Percentiles rank a stretch among this genome's conserved stretches.
These are phyloP conservation scores for Oidium heveae DNA, from an alignment of 2,329 filamentous ascomycete genomes.

Conservation along the genomic window DNA sequence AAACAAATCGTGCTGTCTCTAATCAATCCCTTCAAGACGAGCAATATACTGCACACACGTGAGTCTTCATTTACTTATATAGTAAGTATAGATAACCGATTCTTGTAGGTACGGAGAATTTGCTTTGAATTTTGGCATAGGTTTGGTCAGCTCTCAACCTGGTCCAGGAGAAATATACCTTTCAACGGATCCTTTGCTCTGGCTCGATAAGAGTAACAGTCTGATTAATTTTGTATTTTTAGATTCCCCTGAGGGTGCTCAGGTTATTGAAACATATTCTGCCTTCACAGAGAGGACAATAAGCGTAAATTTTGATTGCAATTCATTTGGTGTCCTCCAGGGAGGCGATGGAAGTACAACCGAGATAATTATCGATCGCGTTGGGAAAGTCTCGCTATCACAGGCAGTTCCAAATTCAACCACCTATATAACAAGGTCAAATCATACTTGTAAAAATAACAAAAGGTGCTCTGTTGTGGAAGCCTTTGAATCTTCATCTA, in stretches of 20 bases:
- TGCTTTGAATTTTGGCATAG: conserved; percentile 12
- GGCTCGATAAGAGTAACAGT: conserved; percentile 2
- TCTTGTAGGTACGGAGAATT: conserved; percentile 17
- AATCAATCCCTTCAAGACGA: conserved; percentile 12
- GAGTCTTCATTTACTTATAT: not conserved
- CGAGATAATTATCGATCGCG: conserved; percentile 12
- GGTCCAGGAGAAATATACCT: conserved; percentile 8
- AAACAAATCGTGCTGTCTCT: conserved; percentile 8
- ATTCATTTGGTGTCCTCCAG: conserved; percentile 11
- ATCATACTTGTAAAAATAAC: conserved; percentile 4
- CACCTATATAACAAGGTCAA: conserved; percentile 16
- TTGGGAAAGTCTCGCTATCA: conserved; percentile 7
- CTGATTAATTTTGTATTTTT: conserved; percentile 17
- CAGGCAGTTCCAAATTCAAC: conserved; percentile 14
- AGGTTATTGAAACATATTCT: conserved; percentile 5
- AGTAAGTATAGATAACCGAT: not conserved
- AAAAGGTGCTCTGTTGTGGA: conserved; percentile 11
- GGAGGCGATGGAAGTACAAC: conserved; percentile 13
- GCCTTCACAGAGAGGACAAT: conserved; percentile 16
- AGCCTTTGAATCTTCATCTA: conserved; percentile 17
- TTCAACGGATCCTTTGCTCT: conserved; percentile 4
- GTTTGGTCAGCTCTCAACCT: conserved; percentile 6
- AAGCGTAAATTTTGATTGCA: conserved; percentile 12
- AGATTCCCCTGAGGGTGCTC: conserved; percentile 10
- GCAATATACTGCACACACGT: conserved; percentile 20